Base-by-base conservation (phyloP, 306 rosid genomes). In the Cucurbita ficifolia region DNA sequence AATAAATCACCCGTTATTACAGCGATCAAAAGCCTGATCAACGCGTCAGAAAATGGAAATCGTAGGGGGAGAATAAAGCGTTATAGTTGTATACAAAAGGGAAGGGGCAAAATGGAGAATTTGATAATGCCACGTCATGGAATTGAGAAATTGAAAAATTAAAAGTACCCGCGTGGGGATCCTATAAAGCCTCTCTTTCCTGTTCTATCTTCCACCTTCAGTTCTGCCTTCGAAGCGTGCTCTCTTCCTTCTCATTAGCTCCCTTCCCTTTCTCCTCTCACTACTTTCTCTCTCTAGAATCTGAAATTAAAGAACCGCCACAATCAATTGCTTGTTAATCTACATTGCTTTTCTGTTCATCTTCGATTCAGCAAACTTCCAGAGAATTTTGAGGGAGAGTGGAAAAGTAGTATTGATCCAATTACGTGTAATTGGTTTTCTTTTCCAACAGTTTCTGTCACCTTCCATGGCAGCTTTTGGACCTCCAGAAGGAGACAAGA, bases 91-190 rank as follows among this genome's bases (percentile, higher is more conserved):
- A 14, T 48, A 4, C 3, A 48, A 69, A 69, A 70, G 35, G 46
- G 49, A 9, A 49, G 22, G 57, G 76, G 60, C 33, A 78, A 17
- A 62, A 54, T 2, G 49, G 62, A 42, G 33, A 29, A 10, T 29
- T 1, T 38, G 42, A 17, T 59, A 54, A 36, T 36, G 82, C 80
- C 96, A 83, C 85, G 86, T 85, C 77, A 78, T 29, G 3, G 3
- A 4, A 40, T 58, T 79, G 75, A 79, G 65, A 72, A 5, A 88
- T 79, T 86, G 75, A 80, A 75, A 59, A 73, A 53, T 5, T 60
- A 50, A 74, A 75, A 39, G 84, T 88, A 83, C 87, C 89, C 89
- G 90, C 88, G 84, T 77, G 87, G 70, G 24, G 46, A 54, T 51
- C 83, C 79, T 84, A 88, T 85, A 83, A 71, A 22, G 46, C 18